These are phyloP conservation scores for Symmetrospora coprosmae DNA, from an alignment of 768 basidiomycete species.

Conservation along the genomic window DNA sequence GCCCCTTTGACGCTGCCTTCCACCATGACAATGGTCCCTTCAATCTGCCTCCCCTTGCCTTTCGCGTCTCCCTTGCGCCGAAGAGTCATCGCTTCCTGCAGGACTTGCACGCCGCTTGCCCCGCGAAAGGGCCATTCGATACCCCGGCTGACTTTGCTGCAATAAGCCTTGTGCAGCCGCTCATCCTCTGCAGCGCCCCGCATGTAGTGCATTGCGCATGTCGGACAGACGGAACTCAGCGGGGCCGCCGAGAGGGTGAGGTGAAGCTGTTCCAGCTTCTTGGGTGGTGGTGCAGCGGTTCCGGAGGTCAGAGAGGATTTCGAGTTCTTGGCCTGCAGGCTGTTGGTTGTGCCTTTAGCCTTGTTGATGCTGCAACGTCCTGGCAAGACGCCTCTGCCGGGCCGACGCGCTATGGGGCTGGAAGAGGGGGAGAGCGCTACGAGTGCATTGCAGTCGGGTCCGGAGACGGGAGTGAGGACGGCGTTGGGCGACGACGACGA, in stretches of 20 bases:
- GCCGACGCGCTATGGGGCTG: no score
- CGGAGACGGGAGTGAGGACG: no score
- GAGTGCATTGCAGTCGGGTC: no score
- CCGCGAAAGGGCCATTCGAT: neutral
- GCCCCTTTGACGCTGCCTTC: neutral
- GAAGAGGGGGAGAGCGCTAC: no score
- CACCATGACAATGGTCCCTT: neutral
- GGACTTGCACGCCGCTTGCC: neutral
- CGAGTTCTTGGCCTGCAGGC: no score
- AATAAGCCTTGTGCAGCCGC: neutral
- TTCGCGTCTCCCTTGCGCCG: no score
- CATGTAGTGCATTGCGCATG: slow-evolving; percentile 16
- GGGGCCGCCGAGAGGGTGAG: neutral
- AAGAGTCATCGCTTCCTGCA: neutral
- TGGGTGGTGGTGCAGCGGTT: no score
- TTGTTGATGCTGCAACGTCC: no score
- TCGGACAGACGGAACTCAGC: neutral
- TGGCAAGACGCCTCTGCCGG: no score
- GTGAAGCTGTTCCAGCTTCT: neutral
- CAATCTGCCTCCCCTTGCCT: neutral
- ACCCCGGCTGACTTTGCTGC: neutral
- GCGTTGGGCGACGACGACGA: no score
- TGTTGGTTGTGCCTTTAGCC: no score
- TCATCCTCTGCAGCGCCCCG: neutral
- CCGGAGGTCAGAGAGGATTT: no score